Conservation (phyloP, 306 rosid genomes). For the Hylodesmum podocarpum region DNA sequence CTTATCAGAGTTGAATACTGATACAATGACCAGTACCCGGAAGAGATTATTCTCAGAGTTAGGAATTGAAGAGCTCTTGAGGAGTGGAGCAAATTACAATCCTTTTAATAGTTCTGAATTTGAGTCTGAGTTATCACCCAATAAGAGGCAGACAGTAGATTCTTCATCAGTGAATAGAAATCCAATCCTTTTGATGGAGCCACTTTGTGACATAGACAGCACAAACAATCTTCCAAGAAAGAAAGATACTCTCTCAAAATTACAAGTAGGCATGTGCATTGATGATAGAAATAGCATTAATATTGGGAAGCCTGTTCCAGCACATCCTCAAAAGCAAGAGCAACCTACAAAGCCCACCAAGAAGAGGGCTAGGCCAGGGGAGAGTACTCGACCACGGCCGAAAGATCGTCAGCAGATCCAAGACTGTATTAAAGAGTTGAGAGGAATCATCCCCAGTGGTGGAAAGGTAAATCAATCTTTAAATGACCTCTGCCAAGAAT, state of each 20-base stretch:
- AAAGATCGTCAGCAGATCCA: slow-evolving; percentile 98
- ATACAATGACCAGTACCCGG: slow-evolving; percentile 33
- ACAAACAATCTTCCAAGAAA: slow-evolving; percentile 33
- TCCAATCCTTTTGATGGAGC: slow-evolving; percentile 32
- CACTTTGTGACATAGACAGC: slow-evolving; percentile 35
- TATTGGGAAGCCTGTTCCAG: slow-evolving; percentile 34
- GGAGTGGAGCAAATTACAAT: slow-evolving; percentile 39
- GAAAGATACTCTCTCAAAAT: slow-evolving; percentile 53
- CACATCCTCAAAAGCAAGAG: slow-evolving; percentile 46
- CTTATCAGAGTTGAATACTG: slow-evolving; percentile 41
- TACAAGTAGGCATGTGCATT: slow-evolving; percentile 55
- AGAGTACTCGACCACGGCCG: slow-evolving; percentile 80
- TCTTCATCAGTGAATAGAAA: slow-evolving; percentile 39
- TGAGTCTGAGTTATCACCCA: slow-evolving; percentile 44
- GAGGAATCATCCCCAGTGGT: slow-evolving; percentile 77
- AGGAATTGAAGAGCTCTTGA: slow-evolving; percentile 67
- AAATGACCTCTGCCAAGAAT: not conserved
- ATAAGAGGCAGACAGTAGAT: slow-evolving; percentile 44
- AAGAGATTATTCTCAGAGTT: slow-evolving; percentile 72
- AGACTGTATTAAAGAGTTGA: slow-evolving; percentile 83
- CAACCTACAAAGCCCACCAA: slow-evolving; percentile 47
- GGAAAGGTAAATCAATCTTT: slow-evolving; percentile 63
- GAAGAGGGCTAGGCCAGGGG: slow-evolving; percentile 81
- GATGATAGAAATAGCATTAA: slow-evolving; percentile 62
- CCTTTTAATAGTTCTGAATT: slow-evolving; percentile 38